Evolutionary conservation across 176 grass and related monocot genomes (phyloP), one percentile per base, ranked within the genome.

Genomic region (Phyllostachys edulis): DNA sequence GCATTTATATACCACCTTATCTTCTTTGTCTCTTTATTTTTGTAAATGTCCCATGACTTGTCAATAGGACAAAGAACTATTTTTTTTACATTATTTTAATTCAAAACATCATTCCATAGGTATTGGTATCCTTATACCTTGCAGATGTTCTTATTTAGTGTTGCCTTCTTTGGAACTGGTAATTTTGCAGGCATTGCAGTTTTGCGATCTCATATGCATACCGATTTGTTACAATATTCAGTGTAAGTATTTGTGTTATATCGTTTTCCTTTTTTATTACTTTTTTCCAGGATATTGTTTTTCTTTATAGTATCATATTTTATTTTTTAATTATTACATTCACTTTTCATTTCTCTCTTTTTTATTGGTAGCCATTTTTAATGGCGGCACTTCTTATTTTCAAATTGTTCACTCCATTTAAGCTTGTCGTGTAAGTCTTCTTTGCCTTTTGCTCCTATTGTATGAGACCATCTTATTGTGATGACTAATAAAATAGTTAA

Each of bases 141-240:
- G 81, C 86, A 97, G 95, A 89, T 93, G 89, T 88, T 94, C 39
- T 92, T 97, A 84, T 97, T 94, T 76, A 97, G 94, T 88, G 92
- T 94, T 46, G 95, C 95, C n/a, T 97, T 97, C 89, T 97, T 97
- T 84, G 95, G 95, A 79, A 94, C 95, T 14, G 95, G 95, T 73
- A 97, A 97, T 83, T 97, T 97, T 93, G 95, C 95, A 73, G 94
- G 95, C 75, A 97, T 97, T 91, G 92, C 95, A 97, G 92, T 79
- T 97, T 97, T 88, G 95, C 93, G 82, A 97, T 97, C 66, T 97
- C 95, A 79, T 97, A 92, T 32, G 95, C 94, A 29, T 97, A 97
- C 67, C 91, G 92, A 80, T 97, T 97, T 82, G 91, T 97, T 87
- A 97, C 95, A 91, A 91, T 97, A 34, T 97, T 97, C 86, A 94